phyloP scores from a whole-genome alignment of 2,329 filamentous ascomycete species.

The Kalmusia sp. region DNA sequence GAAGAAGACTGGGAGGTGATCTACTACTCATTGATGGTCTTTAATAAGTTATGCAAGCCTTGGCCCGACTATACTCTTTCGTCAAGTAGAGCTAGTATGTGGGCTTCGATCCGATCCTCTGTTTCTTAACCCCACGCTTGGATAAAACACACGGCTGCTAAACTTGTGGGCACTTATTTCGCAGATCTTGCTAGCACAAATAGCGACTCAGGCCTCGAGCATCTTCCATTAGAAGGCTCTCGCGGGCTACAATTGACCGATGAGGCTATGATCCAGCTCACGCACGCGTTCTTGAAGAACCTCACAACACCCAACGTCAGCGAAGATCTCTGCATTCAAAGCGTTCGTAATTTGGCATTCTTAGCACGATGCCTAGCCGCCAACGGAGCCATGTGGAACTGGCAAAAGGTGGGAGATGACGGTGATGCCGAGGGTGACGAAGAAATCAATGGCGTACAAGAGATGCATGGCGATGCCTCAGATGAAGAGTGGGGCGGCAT shows the following conservation, averaged over 20 bases:
- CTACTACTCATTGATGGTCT: constrained; percentile 74
- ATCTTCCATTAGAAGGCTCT: constrained; percentile 71
- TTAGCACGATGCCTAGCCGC: constrained; percentile 71
- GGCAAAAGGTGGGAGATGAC: constrained; percentile 53
- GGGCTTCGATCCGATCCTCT: constrained; percentile 72
- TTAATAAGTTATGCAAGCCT: constrained; percentile 71
- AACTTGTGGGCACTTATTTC: constrained; percentile 78
- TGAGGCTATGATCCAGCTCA: constrained; percentile 67
- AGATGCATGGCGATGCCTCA: constrained; percentile 32
- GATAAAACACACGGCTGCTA: constrained; percentile 79
- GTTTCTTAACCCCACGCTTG: constrained; percentile 75
- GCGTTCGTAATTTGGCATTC: constrained; percentile 82
- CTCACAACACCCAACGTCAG: constrained; percentile 71
- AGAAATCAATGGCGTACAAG: constrained; percentile 47
- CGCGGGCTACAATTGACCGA: constrained; percentile 72
- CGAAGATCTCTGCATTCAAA: constrained; percentile 78
- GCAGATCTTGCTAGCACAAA: constrained; percentile 76
- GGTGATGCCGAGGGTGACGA: constrained; percentile 51
- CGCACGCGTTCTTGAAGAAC: constrained; percentile 63
- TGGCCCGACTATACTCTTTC: constrained; percentile 71
- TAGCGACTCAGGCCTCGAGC: constrained; percentile 59
- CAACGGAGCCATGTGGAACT: constrained; percentile 60
- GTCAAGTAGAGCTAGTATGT: constrained; percentile 67
- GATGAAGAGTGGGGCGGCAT: constrained; percentile 42
- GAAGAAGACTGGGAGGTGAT: constrained; percentile 74